A percentile compares a stretch with the other conserved stretches of the same genome.
phyloP scores from a whole-genome alignment of 2,329 filamentous ascomycete species.

The Arthrobotrys megalospora region DNA sequence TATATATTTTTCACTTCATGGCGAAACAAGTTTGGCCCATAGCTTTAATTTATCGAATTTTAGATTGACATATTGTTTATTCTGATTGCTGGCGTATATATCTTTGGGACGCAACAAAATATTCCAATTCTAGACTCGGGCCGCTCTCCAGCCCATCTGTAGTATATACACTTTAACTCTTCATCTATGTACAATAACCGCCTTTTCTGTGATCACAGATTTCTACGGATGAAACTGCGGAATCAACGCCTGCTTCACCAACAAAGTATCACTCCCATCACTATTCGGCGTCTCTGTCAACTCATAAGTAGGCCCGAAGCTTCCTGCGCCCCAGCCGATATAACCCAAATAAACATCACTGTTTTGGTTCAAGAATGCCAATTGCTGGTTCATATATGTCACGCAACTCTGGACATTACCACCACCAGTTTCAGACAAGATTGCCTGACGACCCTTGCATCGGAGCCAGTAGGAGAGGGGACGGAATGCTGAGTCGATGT shows the following conservation, averaged over 20 bases:
- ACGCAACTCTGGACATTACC: constrained; percentile 67
- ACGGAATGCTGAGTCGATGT: constrained; percentile 66
- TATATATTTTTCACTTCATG: no score
- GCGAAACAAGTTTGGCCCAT: no score
- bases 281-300: constrained; percentile 33
- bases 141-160: no score
- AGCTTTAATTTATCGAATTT: no score
- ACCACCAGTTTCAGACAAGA: constrained; percentile 67
- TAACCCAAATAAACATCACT: constrained; percentile 65
- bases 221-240: constrained; percentile 44
- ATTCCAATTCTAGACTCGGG: no score
- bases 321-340: constrained; percentile 64
- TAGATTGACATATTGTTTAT: no score
- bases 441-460: constrained; percentile 65
- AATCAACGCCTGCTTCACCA: constrained; percentile 43
- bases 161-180: neutral
- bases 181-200: constrained; percentile 12
- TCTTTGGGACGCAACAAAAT: no score
- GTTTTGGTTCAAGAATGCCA: constrained; percentile 66
- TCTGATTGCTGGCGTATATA: no score
- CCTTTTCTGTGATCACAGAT: neutral
- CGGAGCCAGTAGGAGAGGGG: constrained; percentile 67
- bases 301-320: constrained; percentile 57
- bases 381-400: constrained; percentile 64
- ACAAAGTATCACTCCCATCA: constrained; percentile 36